Evolutionary conservation across 192 early-diverging fungal genomes (phyloP).

Genomic region (Podila epigama): DNA sequence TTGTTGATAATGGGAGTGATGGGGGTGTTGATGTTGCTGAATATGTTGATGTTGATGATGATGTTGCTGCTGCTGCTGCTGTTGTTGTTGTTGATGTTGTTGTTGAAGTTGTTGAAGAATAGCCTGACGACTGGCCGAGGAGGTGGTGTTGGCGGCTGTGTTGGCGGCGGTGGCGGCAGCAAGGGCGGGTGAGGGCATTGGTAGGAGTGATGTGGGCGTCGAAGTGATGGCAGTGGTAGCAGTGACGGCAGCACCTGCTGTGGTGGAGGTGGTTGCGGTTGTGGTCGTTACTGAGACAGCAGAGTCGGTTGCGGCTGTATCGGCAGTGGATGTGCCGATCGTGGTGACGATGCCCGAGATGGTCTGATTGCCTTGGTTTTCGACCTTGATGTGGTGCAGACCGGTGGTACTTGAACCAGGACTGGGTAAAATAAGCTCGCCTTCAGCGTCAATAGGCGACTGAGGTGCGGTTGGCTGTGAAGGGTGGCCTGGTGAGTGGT

Average conservation of each 20-base stretch:
- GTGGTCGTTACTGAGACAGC: no score
- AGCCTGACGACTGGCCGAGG: constrained; percentile 27
- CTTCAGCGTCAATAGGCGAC: constrained; percentile 36
- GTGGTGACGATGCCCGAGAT: background rate
- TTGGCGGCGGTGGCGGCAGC: constrained; percentile 43
- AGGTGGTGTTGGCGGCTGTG: constrained; percentile 36
- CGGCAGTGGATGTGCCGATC: background rate
- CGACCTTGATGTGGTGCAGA: constrained; percentile 16
- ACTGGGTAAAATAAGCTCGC: constrained; percentile 12
- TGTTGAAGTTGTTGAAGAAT: constrained; percentile 17
- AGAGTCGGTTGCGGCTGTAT: no score
- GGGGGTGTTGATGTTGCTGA: no score
- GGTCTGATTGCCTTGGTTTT: background rate
- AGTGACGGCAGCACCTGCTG: no score
- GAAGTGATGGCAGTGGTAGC: no score
- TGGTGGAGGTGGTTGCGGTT: no score
- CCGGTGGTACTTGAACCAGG: constrained; percentile 3
- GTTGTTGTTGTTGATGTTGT: constrained; percentile 7
- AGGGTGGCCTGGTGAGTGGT: constrained; percentile 19
- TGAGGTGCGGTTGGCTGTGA: constrained; percentile 33
- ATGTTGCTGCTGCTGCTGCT: constrained; percentile 27
- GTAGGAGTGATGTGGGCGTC: constrained; percentile 23
- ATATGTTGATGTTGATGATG: constrained; percentile 31
- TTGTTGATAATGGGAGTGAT: no score
- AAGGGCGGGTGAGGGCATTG: constrained; percentile 43